Evolutionary conservation across 2,329 filamentous ascomycete species (phyloP), one percentile per base, ranked within the genome.

Genomic region (Alternaria viburni): DNA sequence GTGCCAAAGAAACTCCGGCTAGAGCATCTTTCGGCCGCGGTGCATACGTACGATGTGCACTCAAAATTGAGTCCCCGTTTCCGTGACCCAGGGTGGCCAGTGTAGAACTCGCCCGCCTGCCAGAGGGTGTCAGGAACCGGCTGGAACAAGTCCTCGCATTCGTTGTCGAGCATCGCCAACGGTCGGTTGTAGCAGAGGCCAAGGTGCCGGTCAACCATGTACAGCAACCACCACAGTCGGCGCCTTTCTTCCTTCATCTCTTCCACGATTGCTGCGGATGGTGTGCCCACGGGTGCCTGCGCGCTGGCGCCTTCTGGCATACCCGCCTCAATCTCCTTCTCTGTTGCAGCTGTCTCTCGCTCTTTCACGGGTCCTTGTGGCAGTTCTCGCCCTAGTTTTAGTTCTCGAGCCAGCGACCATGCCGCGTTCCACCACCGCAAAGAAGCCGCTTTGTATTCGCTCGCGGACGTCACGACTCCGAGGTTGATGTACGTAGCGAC

Each of bases 381-480:
- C 32, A 97, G 81, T 79, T 97, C 94, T 61, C 92, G 87, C n/a
- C 93, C 93, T 6, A 97, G 85, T 80, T 96, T 95, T 58, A 97
- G 83, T 80, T 97, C 93, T 70, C 93, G 87, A 11, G 93, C 93
- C 47, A 97, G 84, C 26, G 92, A 93, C 93, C 93, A 97, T 2
- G 94, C 93, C 1, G 92, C 91, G 73, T 95, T 95, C 93, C 93
- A 97, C 94, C 93, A 97, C 55, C 93, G 86, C 72, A 97, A 84
- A 74, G 93, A 96, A 11, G 93, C 93, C 4, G 92, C 93, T 49
- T 74, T 74, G 80, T 96, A 95, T 78, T 97, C 93, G 75, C 93
- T 96, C 17, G 93, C 93, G 9, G 93, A 97, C 4, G 96, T 91
- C 2, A 97, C 93, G 0, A 93, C 96, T 5, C 93, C 94, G 44